phyloP scores from a whole-genome alignment of 371 early-diverging fungal species.

The Rhizopus sp. region DNA sequence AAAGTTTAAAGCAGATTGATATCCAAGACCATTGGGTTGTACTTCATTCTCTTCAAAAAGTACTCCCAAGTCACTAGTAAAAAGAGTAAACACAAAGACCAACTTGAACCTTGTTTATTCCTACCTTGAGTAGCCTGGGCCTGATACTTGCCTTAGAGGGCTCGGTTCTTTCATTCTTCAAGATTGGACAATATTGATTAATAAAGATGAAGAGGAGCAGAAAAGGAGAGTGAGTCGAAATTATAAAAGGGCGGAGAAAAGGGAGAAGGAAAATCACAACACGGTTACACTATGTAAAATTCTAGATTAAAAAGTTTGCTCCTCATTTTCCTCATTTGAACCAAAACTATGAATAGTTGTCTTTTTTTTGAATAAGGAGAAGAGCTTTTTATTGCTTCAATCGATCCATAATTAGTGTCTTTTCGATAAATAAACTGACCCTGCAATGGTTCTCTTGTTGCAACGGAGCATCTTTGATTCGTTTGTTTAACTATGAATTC shows the following conservation, averaged over 20 bases:
- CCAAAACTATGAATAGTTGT: too few species aligned
- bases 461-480: too few species aligned
- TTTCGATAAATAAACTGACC: too few species aligned
- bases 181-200: neutral
- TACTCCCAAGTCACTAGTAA: conserved; percentile 37
- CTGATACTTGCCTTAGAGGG: conserved; percentile 28
- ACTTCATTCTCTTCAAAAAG: conserved; percentile 45
- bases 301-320: conserved; percentile 1
- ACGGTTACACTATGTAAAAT: conserved; percentile 2
- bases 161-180: conserved; percentile 25
- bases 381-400: too few species aligned
- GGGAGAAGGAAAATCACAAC: conserved; percentile 3
- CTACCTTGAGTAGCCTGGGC: conserved; percentile 24
- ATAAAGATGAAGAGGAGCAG: conserved; percentile 8
- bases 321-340: too few species aligned
- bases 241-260: conserved; percentile 14
- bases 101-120: neutral
- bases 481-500: too few species aligned
- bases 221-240: conserved; percentile 3
- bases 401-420: too few species aligned
- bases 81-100: neutral
- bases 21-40: conserved; percentile 12
- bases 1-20: conserved; percentile 32
- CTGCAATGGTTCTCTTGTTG: too few species aligned
- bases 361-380: too few species aligned